phyloP scores from a whole-genome alignment of 106 monocot genomes.

The Platanthera zijinensis region DNA sequence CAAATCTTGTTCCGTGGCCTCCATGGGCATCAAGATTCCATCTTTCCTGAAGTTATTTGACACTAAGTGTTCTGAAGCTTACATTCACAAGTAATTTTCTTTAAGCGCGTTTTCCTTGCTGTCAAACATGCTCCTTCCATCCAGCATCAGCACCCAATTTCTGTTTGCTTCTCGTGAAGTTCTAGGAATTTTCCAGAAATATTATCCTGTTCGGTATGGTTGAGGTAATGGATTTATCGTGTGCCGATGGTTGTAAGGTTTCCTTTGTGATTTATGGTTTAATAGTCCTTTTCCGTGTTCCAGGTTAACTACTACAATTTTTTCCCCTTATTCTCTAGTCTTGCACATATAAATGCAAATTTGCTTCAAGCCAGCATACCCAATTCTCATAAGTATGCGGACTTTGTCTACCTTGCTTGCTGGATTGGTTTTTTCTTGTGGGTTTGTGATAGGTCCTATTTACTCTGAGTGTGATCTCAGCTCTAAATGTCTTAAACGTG shows the following conservation, averaged over 20 bases:
- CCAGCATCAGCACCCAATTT: neutral
- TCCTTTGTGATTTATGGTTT: conserved; percentile 2
- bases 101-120: neutral
- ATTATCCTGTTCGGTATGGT: neutral
- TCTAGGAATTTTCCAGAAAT: neutral
- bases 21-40: conserved; percentile 32
- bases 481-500: neutral
- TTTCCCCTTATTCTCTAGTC: neutral
- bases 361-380: neutral
- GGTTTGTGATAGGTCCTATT: neutral
- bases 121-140: neutral
- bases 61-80: neutral
- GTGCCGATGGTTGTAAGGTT: neutral
- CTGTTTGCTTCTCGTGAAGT: neutral
- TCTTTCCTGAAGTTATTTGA: conserved; percentile 22
- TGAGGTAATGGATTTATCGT: conserved; percentile 3
- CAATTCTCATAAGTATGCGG: neutral
- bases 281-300: neutral
- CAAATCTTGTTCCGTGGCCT: conserved; percentile 31
- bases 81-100: neutral
- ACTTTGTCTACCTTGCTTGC: neutral
- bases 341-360: conserved; percentile 5
- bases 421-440: neutral
- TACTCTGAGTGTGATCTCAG: conserved; percentile 1
- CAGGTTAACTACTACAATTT: neutral